Conservation (phyloP, 129 eudicot species). For the Apium graveolens region DNA sequence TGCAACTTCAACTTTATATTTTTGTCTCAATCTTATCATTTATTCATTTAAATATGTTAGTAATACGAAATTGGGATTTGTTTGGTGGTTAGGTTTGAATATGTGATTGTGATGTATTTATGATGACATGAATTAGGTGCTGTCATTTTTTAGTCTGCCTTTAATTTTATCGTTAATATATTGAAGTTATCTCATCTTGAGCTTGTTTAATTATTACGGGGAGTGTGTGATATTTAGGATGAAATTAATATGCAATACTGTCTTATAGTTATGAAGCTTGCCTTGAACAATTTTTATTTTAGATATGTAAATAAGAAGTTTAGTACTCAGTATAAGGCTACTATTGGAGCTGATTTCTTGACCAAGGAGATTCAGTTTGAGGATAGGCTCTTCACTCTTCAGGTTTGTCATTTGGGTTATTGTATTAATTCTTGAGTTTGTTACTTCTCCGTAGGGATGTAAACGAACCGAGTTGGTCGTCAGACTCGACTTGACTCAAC, state of each 20-base stretch:
- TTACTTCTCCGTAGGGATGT: not conserved
- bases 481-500: too few relatives aligned
- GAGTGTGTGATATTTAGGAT: not conserved
- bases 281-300: constrained; percentile 28
- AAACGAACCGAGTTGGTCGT: too few relatives aligned
- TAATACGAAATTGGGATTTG: not conserved
- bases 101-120: not conserved
- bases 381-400: constrained; percentile 94
- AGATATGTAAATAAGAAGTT: constrained; percentile 97
- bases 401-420: constrained; percentile 37
- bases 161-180: too few relatives aligned
- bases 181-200: not conserved
- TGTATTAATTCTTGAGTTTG: not conserved
- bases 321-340: constrained; percentile 96
- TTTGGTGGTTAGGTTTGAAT: not conserved
- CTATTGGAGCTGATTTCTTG: constrained; percentile 98
- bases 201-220: not conserved
- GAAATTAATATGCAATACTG: not conserved
- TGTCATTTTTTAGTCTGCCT: not conserved
- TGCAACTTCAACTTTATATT: not conserved
- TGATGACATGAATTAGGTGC: not conserved
- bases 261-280: constrained; percentile 17
- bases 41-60: too few relatives aligned
- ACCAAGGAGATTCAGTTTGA: constrained; percentile 97
- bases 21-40: not conserved